These are phyloP conservation scores for Metschnikowia rubicola DNA, from an alignment of 805 yeast species.

Conservation along the genomic window DNA sequence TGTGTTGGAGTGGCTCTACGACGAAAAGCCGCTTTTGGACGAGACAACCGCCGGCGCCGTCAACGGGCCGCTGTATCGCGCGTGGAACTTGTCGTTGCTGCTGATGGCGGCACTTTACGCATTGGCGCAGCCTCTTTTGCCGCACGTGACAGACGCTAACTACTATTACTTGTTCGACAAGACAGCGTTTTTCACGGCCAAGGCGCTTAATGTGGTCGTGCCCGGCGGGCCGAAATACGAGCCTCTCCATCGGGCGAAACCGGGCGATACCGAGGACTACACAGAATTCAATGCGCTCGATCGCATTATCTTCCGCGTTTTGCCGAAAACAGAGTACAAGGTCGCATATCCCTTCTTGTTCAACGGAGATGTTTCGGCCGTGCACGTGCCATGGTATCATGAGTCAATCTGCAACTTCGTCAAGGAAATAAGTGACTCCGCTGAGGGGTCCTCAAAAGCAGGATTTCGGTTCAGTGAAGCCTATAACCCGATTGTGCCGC, in stretches of 20 bases:
- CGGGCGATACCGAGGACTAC: conserved; percentile 67
- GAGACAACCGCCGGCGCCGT: conserved; percentile 39
- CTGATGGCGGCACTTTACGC: conserved; percentile 65
- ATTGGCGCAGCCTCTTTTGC: conserved; percentile 66
- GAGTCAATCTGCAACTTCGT: conserved; percentile 55
- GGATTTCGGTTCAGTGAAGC: conserved; percentile 55
- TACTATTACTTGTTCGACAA: conserved; percentile 71
- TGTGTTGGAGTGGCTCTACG: conserved; percentile 77
- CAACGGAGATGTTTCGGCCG: conserved; percentile 70
- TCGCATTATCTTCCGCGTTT: conserved; percentile 74
- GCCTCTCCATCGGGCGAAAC: conserved; percentile 64
- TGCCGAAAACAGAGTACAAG: conserved; percentile 75
- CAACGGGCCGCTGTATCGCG: conserved; percentile 74
- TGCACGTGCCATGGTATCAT: conserved; percentile 59
- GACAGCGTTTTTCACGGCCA: conserved; percentile 82
- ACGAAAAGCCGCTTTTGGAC: conserved; percentile 67
- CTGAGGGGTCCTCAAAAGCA: conserved; percentile 22
- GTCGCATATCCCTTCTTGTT: conserved; percentile 85
- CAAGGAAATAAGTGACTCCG: conserved; percentile 35
- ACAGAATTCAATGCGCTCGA: conserved; percentile 90
- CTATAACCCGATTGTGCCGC: conserved; percentile 51
- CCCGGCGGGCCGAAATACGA: conserved; percentile 98
- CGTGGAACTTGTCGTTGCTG: conserved; percentile 62
- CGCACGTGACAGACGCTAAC: conserved; percentile 56
- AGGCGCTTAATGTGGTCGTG: conserved; percentile 78